These are phyloP conservation scores for Pythium oligandrum DNA, from an alignment of 352 stramenopile genomes.

Conservation along the genomic window DNA sequence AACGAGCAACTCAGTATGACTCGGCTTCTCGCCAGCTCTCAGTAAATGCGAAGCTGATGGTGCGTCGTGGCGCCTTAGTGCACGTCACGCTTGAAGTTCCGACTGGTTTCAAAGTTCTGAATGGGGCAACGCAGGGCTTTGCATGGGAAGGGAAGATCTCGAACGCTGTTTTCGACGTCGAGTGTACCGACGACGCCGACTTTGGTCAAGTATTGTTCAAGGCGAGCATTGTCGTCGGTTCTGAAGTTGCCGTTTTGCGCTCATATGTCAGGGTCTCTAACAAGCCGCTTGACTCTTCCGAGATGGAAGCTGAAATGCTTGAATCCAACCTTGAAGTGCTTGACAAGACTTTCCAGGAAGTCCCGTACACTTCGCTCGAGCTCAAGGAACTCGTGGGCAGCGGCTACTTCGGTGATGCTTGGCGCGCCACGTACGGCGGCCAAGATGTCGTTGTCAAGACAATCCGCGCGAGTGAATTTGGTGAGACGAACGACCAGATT, in stretches of 20 bases:
- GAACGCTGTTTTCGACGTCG: conserved; percentile 49
- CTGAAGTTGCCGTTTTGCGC: conserved; percentile 60
- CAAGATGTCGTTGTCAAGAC: conserved; percentile 82
- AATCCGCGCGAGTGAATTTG: conserved; percentile 69
- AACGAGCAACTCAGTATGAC: conserved; percentile 36
- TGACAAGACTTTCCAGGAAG: conserved; percentile 70
- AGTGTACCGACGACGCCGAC: conserved; percentile 43
- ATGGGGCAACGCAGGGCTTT: conserved; percentile 63
- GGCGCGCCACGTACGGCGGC: conserved; percentile 51
- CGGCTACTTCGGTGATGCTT: conserved; percentile 79
- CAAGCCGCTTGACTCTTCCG: conserved; percentile 23
- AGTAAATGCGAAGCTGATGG: conserved; percentile 56
- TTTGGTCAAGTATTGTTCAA: conserved; percentile 72
- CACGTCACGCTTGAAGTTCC: conserved; percentile 69
- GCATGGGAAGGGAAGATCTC: conserved; percentile 67
- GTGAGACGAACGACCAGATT: conserved; percentile 68
- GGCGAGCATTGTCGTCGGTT: conserved; percentile 61
- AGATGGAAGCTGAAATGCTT: conserved; percentile 49
- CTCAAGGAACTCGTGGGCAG: conserved; percentile 72
- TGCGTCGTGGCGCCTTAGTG: conserved; percentile 68
- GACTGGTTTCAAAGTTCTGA: conserved; percentile 52
- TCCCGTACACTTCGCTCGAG: conserved; percentile 57
- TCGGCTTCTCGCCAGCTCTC: conserved; percentile 37
- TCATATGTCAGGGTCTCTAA: conserved; percentile 70
- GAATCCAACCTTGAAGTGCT: conserved; percentile 66